Evolutionary conservation across 164 flowering plant genomes (phyloP).

Genomic region (Nelumbo lutea): DNA sequence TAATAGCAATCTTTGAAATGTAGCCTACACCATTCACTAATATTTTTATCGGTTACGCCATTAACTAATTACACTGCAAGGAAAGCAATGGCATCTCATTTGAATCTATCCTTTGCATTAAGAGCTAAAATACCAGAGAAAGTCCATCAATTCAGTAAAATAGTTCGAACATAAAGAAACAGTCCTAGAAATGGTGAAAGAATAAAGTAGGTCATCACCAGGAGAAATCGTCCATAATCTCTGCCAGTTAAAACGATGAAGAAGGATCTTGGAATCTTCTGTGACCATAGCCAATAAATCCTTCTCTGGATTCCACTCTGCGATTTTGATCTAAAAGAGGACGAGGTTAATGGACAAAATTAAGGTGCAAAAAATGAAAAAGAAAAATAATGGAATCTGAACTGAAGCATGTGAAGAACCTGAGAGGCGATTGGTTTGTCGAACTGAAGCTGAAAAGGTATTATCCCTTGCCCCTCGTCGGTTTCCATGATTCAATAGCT

Average conservation of each 20-base stretch:
- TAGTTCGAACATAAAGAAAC: too few species aligned
- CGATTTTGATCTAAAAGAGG: slow-evolving; percentile 53
- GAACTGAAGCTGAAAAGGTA: slow-evolving; percentile 93
- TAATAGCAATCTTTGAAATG: too few species aligned
- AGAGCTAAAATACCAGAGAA: neutral
- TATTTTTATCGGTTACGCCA: too few species aligned
- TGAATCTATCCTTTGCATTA: neutral
- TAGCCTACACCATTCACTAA: too few species aligned
- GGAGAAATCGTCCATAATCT: slow-evolving; percentile 80
- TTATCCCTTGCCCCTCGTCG: slow-evolving; percentile 43
- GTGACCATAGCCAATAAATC: slow-evolving; percentile 95
- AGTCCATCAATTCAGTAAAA: neutral
- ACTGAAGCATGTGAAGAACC: slow-evolving; percentile 31
- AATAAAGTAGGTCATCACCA: slow-evolving; percentile 31
- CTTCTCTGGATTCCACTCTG: slow-evolving; percentile 99
- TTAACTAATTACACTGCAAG: too few species aligned
- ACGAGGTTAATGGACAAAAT: neutral
- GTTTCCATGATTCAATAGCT: slow-evolving; percentile 47
- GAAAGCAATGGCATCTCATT: too few species aligned
- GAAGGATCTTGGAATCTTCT: slow-evolving; percentile 76
- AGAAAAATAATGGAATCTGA: neutral
- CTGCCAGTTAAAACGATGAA: slow-evolving; percentile 98
- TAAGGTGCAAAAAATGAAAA: neutral
- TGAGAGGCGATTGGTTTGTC: slow-evolving; percentile 89
- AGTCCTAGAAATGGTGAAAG: neutral